A percentile compares a stretch with the other conserved stretches of the same genome.
phyloP scores from a whole-genome alignment of 768 basidiomycete genomes.

The Hebeloma cylindrosporum region DNA sequence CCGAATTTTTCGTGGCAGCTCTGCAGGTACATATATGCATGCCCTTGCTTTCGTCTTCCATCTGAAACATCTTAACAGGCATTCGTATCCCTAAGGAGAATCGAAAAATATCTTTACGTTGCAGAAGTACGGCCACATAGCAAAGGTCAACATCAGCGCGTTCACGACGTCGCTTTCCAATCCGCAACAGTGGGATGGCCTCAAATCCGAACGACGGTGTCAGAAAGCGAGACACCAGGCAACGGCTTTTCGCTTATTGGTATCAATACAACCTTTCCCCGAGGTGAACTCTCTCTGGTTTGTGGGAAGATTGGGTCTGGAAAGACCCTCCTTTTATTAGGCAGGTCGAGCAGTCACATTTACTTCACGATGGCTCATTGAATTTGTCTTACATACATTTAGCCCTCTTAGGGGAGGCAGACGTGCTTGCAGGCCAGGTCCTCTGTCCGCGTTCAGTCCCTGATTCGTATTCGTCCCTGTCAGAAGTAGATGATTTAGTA shows the following conservation, averaged over 20 bases:
- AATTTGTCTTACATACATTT: neutral
- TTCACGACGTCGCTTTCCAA: constrained; percentile 70
- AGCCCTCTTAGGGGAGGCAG: constrained; percentile 80
- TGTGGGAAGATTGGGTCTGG: constrained; percentile 91
- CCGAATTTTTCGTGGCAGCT: constrained; percentile 89
- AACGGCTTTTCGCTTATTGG: constrained; percentile 82
- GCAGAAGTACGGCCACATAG: constrained; percentile 55
- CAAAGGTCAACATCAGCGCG: constrained; percentile 51
- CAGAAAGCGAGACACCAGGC: constrained; percentile 67
- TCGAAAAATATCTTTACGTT: constrained; percentile 83
- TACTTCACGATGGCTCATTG: neutral
- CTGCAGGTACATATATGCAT: constrained; percentile 56
- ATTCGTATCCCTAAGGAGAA: constrained; percentile 83
- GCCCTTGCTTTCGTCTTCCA: neutral
- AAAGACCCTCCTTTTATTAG: constrained; percentile 80
- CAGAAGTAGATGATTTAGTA: constrained; percentile 37
- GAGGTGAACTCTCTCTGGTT: constrained; percentile 75
- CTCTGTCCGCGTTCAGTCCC: constrained; percentile 84
- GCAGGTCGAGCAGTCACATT: constrained; percentile 31
- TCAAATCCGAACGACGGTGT: constrained; percentile 55
- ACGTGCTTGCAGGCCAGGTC: constrained; percentile 78
- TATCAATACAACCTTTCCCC: constrained; percentile 73
- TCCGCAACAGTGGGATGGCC: constrained; percentile 93
- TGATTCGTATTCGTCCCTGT: constrained; percentile 66
- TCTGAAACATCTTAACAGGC: constrained; percentile 38